These are phyloP conservation scores for Solidago caesia DNA, from an alignment of 129 eudicot genomes.

Conservation along the genomic window DNA sequence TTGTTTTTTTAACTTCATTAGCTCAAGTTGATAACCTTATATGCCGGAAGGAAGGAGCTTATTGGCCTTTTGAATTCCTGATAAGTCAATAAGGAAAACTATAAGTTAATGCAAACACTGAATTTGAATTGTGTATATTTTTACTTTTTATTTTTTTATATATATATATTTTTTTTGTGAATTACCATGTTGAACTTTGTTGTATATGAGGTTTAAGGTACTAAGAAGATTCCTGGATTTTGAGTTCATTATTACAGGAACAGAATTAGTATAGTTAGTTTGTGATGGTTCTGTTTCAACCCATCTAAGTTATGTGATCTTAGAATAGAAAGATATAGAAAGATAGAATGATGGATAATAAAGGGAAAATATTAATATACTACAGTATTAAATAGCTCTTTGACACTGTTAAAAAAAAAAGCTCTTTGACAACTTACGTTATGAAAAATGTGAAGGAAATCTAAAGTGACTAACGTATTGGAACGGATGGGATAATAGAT, in stretches of 20 bases:
- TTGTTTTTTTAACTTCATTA: not conserved
- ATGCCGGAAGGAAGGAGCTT: no score
- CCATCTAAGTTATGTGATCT: constrained; percentile 8
- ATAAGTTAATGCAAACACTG: no score
- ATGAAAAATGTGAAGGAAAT: not conserved
- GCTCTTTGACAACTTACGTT: not conserved
- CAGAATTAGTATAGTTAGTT: constrained; percentile 9
- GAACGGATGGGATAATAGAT: not conserved
- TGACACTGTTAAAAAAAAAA: no score
- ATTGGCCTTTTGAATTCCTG: no score
- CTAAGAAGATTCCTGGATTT: not conserved
- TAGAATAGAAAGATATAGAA: not conserved
- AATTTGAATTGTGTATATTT: not conserved
- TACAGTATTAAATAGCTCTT: not conserved
- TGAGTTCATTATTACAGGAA: not conserved
- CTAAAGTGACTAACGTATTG: not conserved
- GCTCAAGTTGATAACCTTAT: no score
- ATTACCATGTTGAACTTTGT: not conserved
- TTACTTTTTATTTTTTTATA: no score
- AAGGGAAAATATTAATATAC: no score
- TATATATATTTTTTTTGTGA: constrained; percentile 7
- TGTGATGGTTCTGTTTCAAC: not conserved
- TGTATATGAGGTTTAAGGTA: not conserved
- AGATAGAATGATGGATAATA: no score
- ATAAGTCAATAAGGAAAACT: no score